Base-by-base conservation (phyloP, 345 rosid genomes). In the Eucalyptus pauciflora region DNA sequence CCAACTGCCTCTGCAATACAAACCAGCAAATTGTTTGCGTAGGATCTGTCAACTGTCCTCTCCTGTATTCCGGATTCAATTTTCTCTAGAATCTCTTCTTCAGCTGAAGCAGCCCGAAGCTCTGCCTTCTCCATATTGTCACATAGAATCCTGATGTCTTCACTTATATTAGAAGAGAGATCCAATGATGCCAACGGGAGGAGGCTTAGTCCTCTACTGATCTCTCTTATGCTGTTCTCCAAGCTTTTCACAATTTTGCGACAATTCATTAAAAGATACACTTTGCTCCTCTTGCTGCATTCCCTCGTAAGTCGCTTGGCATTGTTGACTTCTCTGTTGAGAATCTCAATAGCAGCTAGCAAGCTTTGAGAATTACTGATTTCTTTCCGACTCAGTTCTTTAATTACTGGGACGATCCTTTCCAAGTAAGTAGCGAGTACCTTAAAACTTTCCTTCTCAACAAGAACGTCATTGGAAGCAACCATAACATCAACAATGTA, bases 21-120 rank as follows among this genome's bases (percentile, higher is more conserved):
- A 88, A 89, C 92, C 88, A 95, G 89, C 56, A 94, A 88, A 87
- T 92, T 91, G 85, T 95, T 95, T 67, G 96, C 96, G 89, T 95
- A 94, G 81, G 94, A 91, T 88, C 96, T 93, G 89, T 94, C 96
- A 71, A 92, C 92, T 17, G 91, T 94, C 91, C 96, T 91, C 89
- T 95, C 96, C 87, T 92, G 96, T 91, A 95, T 95, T 87, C 96
- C 97, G 2, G 93, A 90, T 90, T 95, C 96, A 87, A 95, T 93
- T 92, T 92, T 94, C 88, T 91, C 91, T 93, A 95, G 87, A 88
- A 95, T 90, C 92, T 94, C 94, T 91, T 94, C 97, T 89, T 94
- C 97, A 37, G 91, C 91, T 90, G 92, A 37, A 69, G 95, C 94
- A 48, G 96, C 92, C 93, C 86, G 93, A 89, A 94, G 95, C 93